Base-by-base conservation (phyloP, 164 flowering plant species). In the Sedum album region DNA sequence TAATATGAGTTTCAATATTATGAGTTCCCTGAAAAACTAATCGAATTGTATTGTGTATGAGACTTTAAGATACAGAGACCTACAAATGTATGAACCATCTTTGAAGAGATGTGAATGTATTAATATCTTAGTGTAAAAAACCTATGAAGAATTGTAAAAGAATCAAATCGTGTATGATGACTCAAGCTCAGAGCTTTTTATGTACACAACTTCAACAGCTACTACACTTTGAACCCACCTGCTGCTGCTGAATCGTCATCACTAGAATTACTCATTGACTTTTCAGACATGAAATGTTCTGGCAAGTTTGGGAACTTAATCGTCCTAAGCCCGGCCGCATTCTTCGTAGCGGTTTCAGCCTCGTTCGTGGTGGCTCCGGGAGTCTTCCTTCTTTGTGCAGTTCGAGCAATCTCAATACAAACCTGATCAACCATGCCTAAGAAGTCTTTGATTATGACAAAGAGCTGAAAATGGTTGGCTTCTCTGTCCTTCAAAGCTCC, bases 361-460 rank as follows among this genome's bases (percentile, higher is more conserved):
- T 38, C 13, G 76, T 33, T 26, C 71, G 70, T 6, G 38, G 18
- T 11, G 53, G 60, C 28, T 68, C 31, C 10, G 13, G 18, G 1
- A 65, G 13, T 70, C 51, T 28, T 80, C 72, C 68, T 75, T 73
- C 25, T 71, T 68, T 80, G 85, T 65, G 74, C 41, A 39, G 74
- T 74, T 63, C 81, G 33, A 13, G 82, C 62, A 51, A 82, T 77
- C 63, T 80, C 82, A 5, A 77, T 62, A 18, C 85, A 82, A 0
- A 71, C 83, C 46, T 68, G 73, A 70, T 82, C 85, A 9, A 82
- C 85, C 85, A 80, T 80, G 8, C 66, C 65, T 6, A 82, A 76
- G 65, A 82, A 82, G 61, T 82, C 81, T 41, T 69, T 80, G 1
- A 82, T 74, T 18, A 79, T 73, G 1, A 73, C 77, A 71, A 82